These are phyloP conservation scores for Suillus paluster DNA, from an alignment of 768 basidiomycete genomes.

Conservation along the genomic window DNA sequence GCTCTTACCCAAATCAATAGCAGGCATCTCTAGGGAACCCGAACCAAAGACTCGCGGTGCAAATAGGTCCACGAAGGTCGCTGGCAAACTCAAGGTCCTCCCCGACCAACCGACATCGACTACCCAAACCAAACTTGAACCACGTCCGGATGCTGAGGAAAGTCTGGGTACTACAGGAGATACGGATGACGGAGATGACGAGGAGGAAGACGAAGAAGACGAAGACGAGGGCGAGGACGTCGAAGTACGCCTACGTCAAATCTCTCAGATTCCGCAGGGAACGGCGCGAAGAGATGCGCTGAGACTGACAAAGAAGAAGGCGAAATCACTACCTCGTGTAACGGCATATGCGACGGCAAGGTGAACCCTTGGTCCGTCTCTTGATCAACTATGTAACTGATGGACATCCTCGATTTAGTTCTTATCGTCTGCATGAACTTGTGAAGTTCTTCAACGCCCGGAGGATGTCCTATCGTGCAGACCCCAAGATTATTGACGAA, in stretches of 20 bases:
- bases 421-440: constrained; percentile 86
- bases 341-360: constrained; percentile 95
- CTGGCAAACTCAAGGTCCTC: constrained; percentile 86
- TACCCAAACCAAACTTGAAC: constrained; percentile 20
- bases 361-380: constrained; percentile 44
- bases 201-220: constrained; percentile 61
- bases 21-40: constrained; percentile 15
- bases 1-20: constrained; percentile 36
- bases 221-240: constrained; percentile 57
- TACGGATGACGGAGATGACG: constrained; percentile 70
- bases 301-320: constrained; percentile 91
- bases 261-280: constrained; percentile 92
- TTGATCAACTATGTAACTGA: background rate
- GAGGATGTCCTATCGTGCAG: constrained; percentile 80
- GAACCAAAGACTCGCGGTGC: constrained; percentile 65
- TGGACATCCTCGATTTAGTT: constrained; percentile 48
- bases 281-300: constrained; percentile 92
- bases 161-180: constrained; percentile 56
- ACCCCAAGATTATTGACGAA: constrained; percentile 87
- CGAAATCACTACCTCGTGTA: constrained; percentile 89
- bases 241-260: constrained; percentile 66
- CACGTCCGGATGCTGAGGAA: constrained; percentile 40
- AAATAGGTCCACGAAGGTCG: constrained; percentile 79
- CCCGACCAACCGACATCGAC: constrained; percentile 77
- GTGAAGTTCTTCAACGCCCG: constrained; percentile 90